Base-by-base conservation (phyloP, 2,329 filamentous ascomycete species). In the Onygenales sp. region DNA sequence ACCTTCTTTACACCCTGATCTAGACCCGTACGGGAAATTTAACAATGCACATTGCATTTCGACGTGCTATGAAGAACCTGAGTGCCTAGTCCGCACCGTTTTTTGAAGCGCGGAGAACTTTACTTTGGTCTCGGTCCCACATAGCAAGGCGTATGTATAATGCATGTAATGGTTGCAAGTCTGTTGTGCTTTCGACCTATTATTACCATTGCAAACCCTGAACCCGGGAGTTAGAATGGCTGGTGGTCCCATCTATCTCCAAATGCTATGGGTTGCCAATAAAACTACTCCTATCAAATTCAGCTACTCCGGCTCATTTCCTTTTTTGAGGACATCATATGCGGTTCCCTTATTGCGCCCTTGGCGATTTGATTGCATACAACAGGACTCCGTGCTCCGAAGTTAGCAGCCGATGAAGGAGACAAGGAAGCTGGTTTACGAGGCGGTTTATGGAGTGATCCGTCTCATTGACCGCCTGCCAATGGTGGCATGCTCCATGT, bases 101-200 rank as follows among this genome's bases (percentile, higher is more conserved):
- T 52, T 41, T 31, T 17, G 11, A 27, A 27, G 21, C 31, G 21
- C 50, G 11, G 14, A 33, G 39, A 51, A 43, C 41, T 41, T 51
- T 11, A 14, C 39, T 39, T 14, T 35, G 50, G 5, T 33, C 42
- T 39, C 41, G 43, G 50, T 52, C 45, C 50, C 50, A 52, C 50
- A 52, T 46, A 51, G 7, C 27, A 21, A 51, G 49, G 49, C 49
- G 38, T 43, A 38, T 32, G 47, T 41, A 49, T 51, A 31, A 46
- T 52, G 50, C 50, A 52, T 36, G 50, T 17, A 43, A 46, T 46
- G 50, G 35, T 38, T 43, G 13, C 45, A 32, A 43, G 35, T 36
- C 50, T 52, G 38, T 33, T 51, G 49, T 44, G 35, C 41, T 39
- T 27, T 43, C 32, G 7, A 44, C 17, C 36, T 32, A 41, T 41